Conservation (phyloP, 116 monocot genomes). For the Cymodocea nodosa region DNA sequence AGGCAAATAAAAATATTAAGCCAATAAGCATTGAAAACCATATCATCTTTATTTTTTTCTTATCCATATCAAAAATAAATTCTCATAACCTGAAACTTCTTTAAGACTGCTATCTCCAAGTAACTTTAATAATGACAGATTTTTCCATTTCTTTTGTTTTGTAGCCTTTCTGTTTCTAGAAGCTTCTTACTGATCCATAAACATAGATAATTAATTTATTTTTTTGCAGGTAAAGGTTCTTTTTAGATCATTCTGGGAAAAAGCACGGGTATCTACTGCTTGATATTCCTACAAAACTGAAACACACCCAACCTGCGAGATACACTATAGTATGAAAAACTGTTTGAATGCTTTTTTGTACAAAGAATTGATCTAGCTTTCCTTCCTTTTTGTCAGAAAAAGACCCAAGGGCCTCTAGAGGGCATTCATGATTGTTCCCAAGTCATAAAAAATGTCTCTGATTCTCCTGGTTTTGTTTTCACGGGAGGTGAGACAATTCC, state of each 20-base stretch:
- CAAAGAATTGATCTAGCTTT: too few species aligned
- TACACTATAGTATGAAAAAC: neutral
- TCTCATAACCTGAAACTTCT: too few species aligned
- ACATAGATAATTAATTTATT: neutral
- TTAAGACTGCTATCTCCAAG: too few species aligned
- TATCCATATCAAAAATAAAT: too few species aligned
- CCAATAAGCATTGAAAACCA: too few species aligned
- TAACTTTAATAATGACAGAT: too few species aligned
- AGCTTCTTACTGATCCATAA: neutral
- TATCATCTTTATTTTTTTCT: too few species aligned
- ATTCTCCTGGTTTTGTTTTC: slow-evolving; percentile 28
- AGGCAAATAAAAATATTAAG: too few species aligned
- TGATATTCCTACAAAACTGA: neutral
- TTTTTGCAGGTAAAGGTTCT: slow-evolving; percentile 13
- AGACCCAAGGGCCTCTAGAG: slow-evolving; percentile 28
- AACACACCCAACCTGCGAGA: neutral
- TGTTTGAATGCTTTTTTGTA: neutral
- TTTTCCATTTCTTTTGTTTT: neutral
- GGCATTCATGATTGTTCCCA: slow-evolving; percentile 33
- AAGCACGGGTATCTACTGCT: slow-evolving; percentile 3
- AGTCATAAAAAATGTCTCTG: slow-evolving; percentile 28
- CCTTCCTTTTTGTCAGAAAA: slow-evolving; percentile 30
- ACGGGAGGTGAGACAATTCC: slow-evolving; percentile 26
- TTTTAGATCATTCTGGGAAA: slow-evolving; percentile 16
- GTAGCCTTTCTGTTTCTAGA: neutral